Percentiles rank a stretch among this genome's conserved stretches.
phyloP scores from a whole-genome alignment of 2,329 filamentous ascomycete species.

The Boeremia exigua region DNA sequence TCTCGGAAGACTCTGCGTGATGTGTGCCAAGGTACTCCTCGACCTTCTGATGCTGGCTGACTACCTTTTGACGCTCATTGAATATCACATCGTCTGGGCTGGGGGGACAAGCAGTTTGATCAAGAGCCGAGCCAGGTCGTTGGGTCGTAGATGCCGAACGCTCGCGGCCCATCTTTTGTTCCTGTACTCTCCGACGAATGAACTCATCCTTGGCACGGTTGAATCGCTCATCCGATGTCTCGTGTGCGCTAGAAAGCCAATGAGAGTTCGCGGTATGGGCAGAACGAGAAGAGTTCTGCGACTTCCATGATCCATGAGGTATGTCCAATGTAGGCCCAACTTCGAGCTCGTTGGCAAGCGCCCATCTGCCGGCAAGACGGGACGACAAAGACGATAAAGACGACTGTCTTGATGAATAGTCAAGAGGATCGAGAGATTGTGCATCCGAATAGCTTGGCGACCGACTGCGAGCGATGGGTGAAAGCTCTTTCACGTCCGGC shows the following conservation, averaged over 20 bases:
- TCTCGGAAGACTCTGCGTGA: conserved; percentile 46
- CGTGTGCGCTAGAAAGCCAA: conserved; percentile 21
- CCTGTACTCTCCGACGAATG: conserved; percentile 42
- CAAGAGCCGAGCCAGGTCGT: conserved; percentile 37
- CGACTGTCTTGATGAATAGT: conserved; percentile 47
- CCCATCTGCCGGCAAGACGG: conserved; percentile 34
- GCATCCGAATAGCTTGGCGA: conserved; percentile 55
- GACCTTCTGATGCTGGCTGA: conserved; percentile 35
- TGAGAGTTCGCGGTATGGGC: conserved; percentile 17
- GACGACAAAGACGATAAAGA: conserved; percentile 49
- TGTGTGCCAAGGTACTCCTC: conserved; percentile 39
- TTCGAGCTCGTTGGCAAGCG: conserved; percentile 33
- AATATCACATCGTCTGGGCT: conserved; percentile 54
- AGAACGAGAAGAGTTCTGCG: conserved; percentile 13
- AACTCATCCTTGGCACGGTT: conserved; percentile 49
- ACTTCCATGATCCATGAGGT: conserved; percentile 15
- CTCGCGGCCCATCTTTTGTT: conserved; percentile 39
- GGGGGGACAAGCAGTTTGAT: conserved; percentile 51
- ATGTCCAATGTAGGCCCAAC: conserved; percentile 28
- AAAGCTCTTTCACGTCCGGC: conserved; percentile 54
- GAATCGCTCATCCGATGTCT: conserved; percentile 41
- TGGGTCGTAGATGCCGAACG: conserved; percentile 29
- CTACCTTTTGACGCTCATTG: conserved; percentile 35
- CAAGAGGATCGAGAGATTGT: conserved; percentile 24
- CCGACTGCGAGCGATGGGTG: conserved; percentile 39